Percentiles rank a stretch among this genome's conserved stretches.
These are phyloP conservation scores for Aristolochia fimbriata DNA, from an alignment of 164 flowering plant species.

Conservation along the genomic window DNA sequence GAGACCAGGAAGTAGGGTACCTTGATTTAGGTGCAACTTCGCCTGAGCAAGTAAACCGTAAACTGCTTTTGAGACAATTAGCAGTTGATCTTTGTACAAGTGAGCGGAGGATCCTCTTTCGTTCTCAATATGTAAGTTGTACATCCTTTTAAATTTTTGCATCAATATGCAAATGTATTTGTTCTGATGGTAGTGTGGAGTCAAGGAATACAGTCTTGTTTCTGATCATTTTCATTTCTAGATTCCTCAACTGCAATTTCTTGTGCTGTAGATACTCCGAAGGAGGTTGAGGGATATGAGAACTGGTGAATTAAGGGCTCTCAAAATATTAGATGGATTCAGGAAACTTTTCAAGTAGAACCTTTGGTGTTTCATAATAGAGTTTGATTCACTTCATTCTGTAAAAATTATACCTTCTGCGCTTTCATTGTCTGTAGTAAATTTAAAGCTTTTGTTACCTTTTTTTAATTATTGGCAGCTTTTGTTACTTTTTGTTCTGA, in stretches of 20 bases:
- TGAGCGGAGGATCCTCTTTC: slow-evolving; percentile 75
- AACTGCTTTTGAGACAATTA: slow-evolving; percentile 69
- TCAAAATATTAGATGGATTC: slow-evolving; percentile 53
- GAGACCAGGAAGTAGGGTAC: slow-evolving; percentile 61
- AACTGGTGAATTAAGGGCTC: slow-evolving; percentile 76
- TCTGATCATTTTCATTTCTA: background rate
- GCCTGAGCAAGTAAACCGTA: slow-evolving; percentile 78
- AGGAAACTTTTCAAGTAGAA: slow-evolving; percentile 54
- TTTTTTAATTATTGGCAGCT: no score
- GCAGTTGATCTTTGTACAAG: slow-evolving; percentile 80
- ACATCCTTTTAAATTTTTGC: background rate
- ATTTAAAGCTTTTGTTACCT: no score
- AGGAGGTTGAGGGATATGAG: slow-evolving; percentile 79
- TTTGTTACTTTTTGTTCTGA: no score
- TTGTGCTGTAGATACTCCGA: slow-evolving; percentile 51
- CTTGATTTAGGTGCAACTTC: slow-evolving; percentile 77
- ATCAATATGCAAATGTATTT: background rate
- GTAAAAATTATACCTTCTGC: no score
- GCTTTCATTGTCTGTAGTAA: no score
- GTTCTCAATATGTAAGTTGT: slow-evolving; percentile 79
- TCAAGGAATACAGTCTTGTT: background rate
- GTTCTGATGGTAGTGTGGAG: background rate
- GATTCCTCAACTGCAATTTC: background rate
- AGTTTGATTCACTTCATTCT: no score
- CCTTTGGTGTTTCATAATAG: no score